Percentiles rank a stretch among this genome's conserved stretches.
Evolutionary conservation across 495 filamentous ascomycete genomes (phyloP).

Genomic region (Aspergillus cavernicola): DNA sequence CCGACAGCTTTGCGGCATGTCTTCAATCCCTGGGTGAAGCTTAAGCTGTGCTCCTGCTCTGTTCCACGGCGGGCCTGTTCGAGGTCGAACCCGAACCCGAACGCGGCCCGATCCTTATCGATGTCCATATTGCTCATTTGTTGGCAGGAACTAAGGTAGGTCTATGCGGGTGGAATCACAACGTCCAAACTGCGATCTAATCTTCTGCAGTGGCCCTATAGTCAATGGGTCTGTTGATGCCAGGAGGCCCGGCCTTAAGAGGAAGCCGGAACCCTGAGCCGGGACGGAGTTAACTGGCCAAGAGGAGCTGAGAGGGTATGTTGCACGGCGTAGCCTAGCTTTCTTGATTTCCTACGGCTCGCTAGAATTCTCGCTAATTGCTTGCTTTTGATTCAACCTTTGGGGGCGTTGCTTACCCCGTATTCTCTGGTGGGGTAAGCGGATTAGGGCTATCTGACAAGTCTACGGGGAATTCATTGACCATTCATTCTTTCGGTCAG

Average conservation of each 20-base stretch:
- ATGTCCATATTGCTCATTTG: not conserved
- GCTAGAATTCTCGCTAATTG: conserved; percentile 4
- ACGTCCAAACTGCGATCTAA: not conserved
- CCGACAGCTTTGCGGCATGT: conserved; percentile 46
- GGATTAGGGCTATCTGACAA: not conserved
- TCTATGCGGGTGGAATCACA: not conserved
- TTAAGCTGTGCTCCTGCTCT: conserved; percentile 4
- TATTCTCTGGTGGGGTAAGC: not conserved
- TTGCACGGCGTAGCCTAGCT: not conserved
- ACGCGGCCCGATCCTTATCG: not conserved
- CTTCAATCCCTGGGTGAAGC: conserved; percentile 20
- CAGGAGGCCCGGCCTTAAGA: not conserved
- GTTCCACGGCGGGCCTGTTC: conserved; percentile 7
- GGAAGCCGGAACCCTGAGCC: not conserved
- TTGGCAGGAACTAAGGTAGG: not conserved
- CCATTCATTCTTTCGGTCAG: not conserved
- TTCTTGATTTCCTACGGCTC: too few species aligned
- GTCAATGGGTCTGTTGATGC: not conserved
- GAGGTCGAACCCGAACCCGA: not conserved
- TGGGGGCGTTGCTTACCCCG: not conserved
- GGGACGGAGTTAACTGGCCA: not conserved
- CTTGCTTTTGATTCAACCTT: not conserved
- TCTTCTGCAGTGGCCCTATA: not conserved
- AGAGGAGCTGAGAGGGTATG: not conserved
- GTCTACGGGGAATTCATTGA: not conserved